phyloP scores from a whole-genome alignment of 78 protist genomes.

The Dictyostelium firmibasis region DNA sequence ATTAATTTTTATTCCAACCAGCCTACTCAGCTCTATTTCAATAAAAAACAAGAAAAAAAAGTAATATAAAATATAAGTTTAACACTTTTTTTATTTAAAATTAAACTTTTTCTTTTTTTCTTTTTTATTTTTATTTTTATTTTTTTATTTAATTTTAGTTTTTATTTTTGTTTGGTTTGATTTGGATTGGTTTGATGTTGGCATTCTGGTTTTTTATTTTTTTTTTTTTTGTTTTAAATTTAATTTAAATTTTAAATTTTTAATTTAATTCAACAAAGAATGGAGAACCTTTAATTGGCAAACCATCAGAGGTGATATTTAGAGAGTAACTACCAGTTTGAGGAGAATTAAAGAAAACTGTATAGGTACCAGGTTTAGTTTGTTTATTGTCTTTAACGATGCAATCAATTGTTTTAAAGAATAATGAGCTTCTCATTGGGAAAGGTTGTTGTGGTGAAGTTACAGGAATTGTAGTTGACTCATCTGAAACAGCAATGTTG shows the following conservation, averaged over 20 bases:
- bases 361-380: slow-evolving; percentile 48
- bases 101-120: no score
- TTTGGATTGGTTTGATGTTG: no score
- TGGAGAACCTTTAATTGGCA: slow-evolving; percentile 72
- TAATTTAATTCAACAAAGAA: slow-evolving; percentile 45
- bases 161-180: no score
- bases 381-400: slow-evolving; percentile 57
- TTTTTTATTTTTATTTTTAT: no score
- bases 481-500: background rate
- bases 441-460: background rate
- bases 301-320: slow-evolving; percentile 23
- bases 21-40: no score
- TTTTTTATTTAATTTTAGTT: no score
- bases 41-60: no score
- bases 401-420: slow-evolving; percentile 52
- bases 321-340: slow-evolving; percentile 65
- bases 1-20: no score
- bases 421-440: background rate
- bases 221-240: background rate
- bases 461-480: background rate
- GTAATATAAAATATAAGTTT: no score
- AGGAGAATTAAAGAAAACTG: slow-evolving; percentile 73
- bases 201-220: background rate
- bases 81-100: no score
- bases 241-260: background rate